Base-by-base conservation (phyloP, 78 protist species). In the Dictyostelium capitatum region DNA sequence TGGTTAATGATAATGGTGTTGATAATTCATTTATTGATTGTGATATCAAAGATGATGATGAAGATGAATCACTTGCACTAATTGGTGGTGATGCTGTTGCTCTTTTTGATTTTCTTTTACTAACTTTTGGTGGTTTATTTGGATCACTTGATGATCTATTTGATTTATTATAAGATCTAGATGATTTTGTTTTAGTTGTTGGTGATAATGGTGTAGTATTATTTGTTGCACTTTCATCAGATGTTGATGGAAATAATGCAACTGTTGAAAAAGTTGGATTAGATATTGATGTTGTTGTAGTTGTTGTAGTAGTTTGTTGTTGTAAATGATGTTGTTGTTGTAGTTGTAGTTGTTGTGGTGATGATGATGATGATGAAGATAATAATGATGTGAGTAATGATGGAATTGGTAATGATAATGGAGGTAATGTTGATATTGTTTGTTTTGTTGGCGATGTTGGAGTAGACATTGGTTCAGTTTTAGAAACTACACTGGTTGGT, bases 401-500 rank as follows among this genome's bases (percentile, higher is more conserved):
- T 59, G 47, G 47, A 69, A 69, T 69, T 28, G 77, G 47, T 37
- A 37, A 37, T 8, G 77, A 37, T 28, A 69, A 28, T 28, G 47
- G 77, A 14, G 77, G 77, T 10, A 43, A 32, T 37, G 77, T 69
- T 11, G 77, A 37, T 1, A 69, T 69, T 11, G 77, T 69, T 69
- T 28, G 23, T 5, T 32, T 28, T 32, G 50, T 28, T 69, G 77
- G 11, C 12, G 23, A 28, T 37, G 69, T 59, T 59, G 43, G 2
- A 37, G 43, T 37, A 37, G 43, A n/a, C n/a, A n/a, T 37, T 3
- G 43, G 43, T 37, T 1, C 43, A 37, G 2, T 37, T 37, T 37
- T 37, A 37, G 2, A 37, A 37, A 2, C 2, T 37, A 37, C 43
- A 37, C 43, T 59, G 47, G 47, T 69, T 28, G 77, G 47, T 37